These are phyloP conservation scores for Fusarium hainanense DNA, from an alignment of 2,329 filamentous ascomycete genomes.

Conservation along the genomic window DNA sequence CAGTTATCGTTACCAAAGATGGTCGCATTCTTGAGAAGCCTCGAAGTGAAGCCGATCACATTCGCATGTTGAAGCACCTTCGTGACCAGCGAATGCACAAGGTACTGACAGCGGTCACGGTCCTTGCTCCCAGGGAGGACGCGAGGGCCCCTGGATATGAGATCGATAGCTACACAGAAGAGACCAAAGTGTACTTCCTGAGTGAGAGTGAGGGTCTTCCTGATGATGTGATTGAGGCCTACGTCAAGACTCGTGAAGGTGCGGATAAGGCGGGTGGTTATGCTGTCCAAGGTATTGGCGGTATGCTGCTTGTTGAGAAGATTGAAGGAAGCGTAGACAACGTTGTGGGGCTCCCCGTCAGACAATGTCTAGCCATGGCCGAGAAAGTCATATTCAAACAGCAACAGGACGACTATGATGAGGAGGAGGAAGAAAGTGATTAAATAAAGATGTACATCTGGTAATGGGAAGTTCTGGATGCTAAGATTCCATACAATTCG, in stretches of 20 bases:
- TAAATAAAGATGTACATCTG: slow-evolving; percentile 21
- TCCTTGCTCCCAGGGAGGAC: slow-evolving; percentile 84
- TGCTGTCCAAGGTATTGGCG: slow-evolving; percentile 88
- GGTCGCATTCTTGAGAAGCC: slow-evolving; percentile 94
- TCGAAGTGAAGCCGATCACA: slow-evolving; percentile 80
- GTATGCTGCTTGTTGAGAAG: slow-evolving; percentile 86
- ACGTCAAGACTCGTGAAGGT: slow-evolving; percentile 87
- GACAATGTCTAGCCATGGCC: slow-evolving; percentile 81
- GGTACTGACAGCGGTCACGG: slow-evolving; percentile 86
- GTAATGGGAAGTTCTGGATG: slow-evolving; percentile 7
- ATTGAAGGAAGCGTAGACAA: slow-evolving; percentile 94
- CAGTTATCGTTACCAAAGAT: slow-evolving; percentile 80
- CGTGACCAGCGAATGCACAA: slow-evolving; percentile 82
- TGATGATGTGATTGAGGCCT: slow-evolving; percentile 85
- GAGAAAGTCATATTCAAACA: slow-evolving; percentile 88
- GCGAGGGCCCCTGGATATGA: slow-evolving; percentile 87
- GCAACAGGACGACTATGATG: slow-evolving; percentile 68
- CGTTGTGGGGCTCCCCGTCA: slow-evolving; percentile 88
- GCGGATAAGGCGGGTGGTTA: slow-evolving; percentile 97
- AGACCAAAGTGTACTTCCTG: slow-evolving; percentile 92
- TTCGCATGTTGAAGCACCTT: slow-evolving; percentile 83
- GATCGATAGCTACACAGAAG: slow-evolving; percentile 83
- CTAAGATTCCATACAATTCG: not conserved
- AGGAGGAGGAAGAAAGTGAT: slow-evolving; percentile 57
- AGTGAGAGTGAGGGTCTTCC: slow-evolving; percentile 64